Evolutionary conservation across 768 basidiomycete genomes (phyloP), one percentile per base, ranked within the genome.

Genomic region (Phanerochaete sordida): DNA sequence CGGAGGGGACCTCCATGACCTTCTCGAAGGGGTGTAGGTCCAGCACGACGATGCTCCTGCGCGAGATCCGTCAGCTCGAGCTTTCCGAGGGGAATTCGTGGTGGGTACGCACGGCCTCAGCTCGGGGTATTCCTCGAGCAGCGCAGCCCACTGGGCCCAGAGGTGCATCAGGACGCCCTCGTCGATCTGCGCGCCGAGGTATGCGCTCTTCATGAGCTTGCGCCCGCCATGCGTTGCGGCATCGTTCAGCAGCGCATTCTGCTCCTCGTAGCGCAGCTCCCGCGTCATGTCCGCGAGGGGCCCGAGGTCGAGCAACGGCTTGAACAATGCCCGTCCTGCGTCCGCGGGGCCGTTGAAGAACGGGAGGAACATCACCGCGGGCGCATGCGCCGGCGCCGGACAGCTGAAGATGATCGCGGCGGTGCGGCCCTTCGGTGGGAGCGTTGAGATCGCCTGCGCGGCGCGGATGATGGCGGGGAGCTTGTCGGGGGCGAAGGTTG

Each of bases 291-390:
- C 56, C 19, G 46, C 47, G 24, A 61, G 26, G 5, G 60, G 60
- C 13, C 60, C 55, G n/a, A 56, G 35, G 30, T 56, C 56, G 47
- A 28, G 50, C 13, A 61, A 57, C 1, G 19, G 33, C 3, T 31
- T 39, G 49, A 61, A 61, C 35, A 8, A 6, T 27, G 56, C 43
- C 47, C 50, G 35, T 2, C 46, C 60, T 50, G 49, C 55, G 15
- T 37, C 33, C 7, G 30, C 31, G 3, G 55, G 23, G 60, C 60
- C 60, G 48, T 61, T 61, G 56, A 37, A 57, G 55, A 61, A 61
- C 8, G 60, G 60, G 2, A 57, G 8, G 1, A 57, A 12, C 21
- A 37, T 45, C 9, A 56, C 21, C 7, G 45, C 21, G 23, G 53
- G 59, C 59, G 51, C 19, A 23, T 43, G 35, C 54, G 50, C 2